These are phyloP conservation scores for Flaveria bidentis DNA, from an alignment of 129 eudicot genomes.

Conservation along the genomic window DNA sequence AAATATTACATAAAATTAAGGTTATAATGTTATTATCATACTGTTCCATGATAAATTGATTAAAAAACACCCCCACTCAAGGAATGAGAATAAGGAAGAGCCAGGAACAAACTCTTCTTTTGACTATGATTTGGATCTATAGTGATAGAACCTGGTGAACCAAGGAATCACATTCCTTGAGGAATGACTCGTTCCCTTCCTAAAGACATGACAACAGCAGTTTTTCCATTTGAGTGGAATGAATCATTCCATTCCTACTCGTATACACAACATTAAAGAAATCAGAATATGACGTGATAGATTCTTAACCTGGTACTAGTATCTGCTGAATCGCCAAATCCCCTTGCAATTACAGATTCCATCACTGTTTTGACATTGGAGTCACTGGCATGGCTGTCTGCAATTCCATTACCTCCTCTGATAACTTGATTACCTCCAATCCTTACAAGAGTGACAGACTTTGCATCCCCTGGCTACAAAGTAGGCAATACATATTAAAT, in stretches of 20 bases:
- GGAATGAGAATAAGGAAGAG: not conserved
- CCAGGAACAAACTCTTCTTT: no score
- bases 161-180: not conserved
- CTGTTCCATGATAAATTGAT: not conserved
- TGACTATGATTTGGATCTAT: no score
- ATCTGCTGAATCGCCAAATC: conserved; percentile 58
- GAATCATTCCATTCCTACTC: conserved; percentile 12
- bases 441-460: conserved; percentile 67
- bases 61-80: not conserved
- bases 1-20: not conserved
- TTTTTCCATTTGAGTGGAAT: conserved; percentile 1
- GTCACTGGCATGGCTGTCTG: conserved; percentile 65
- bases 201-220: not conserved
- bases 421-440: conserved; percentile 80
- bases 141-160: no score
- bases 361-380: conserved; percentile 46
- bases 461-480: conserved; percentile 90
- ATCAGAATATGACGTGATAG: not conserved
- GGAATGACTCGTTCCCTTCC: conserved; percentile 1
- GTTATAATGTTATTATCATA: not conserved
- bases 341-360: conserved; percentile 52
- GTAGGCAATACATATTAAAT: conserved; percentile 6
- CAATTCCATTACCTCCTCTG: conserved; percentile 83
- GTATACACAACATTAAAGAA: conserved; percentile 13
- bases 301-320: conserved; percentile 49